Percentiles rank a stretch among this genome's conserved stretches.
Conservation (phyloP, 148 eudicot species). For the Spergularia marina region DNA sequence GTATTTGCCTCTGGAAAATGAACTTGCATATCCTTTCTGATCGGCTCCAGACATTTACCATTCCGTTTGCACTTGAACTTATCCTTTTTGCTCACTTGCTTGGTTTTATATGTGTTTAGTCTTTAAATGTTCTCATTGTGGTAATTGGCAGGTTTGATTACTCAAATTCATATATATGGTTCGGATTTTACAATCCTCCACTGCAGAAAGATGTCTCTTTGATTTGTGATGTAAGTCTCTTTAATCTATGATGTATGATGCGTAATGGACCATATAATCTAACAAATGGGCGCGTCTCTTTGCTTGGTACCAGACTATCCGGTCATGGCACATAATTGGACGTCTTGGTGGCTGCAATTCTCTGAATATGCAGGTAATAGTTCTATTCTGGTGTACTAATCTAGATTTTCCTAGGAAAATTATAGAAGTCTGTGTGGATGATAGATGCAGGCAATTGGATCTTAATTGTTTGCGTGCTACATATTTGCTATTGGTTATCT, state of each 20-base stretch:
- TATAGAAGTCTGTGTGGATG: not conserved
- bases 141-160: conserved; percentile 65
- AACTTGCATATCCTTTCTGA: no score
- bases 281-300: conserved; percentile 5
- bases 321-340: conserved; percentile 95
- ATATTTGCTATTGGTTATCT: not conserved
- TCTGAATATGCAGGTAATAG: conserved; percentile 88
- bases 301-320: conserved; percentile 53
- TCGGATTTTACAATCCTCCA: conserved; percentile 84
- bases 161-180: conserved; percentile 84
- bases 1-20: no score
- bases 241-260: conserved; percentile 7
- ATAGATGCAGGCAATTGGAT: no score
- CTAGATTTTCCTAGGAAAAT: not conserved
- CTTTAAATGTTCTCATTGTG: not conserved
- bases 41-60: no score
- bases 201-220: conserved; percentile 71
- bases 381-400: not conserved
- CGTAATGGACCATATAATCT: not conserved
- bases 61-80: not conserved
- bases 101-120: not conserved
- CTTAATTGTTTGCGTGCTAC: not conserved
- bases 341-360: conserved; percentile 99
- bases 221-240: conserved; percentile 77
- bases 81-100: not conserved